Conservation (phyloP, 495 filamentous ascomycete species). For the Bombardia bombarda region DNA sequence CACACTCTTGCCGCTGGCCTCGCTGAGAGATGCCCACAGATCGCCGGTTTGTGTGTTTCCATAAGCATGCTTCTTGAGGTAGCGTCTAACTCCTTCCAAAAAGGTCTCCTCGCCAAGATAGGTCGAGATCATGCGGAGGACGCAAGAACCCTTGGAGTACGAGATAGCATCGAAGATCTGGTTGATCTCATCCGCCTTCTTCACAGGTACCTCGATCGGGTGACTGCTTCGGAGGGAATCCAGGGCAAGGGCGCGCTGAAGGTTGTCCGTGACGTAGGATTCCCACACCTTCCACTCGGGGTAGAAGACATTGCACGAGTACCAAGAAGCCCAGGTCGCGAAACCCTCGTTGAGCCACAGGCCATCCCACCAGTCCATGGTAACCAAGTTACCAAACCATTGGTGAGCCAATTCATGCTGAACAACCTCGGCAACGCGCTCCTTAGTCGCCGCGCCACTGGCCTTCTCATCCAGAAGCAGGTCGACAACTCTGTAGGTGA, state of each 20-base stretch:
- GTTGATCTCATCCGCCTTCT: conserved; percentile 90
- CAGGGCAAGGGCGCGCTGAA: conserved; percentile 78
- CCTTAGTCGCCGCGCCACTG: conserved; percentile 83
- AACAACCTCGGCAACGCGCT: conserved; percentile 88
- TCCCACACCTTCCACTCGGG: conserved; percentile 99
- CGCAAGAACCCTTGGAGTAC: conserved; percentile 93
- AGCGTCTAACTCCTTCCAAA: conserved; percentile 83
- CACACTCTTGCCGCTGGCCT: conserved; percentile 87
- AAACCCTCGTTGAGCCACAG: conserved; percentile 98
- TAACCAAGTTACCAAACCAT: conserved; percentile 98
- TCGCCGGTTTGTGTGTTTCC: conserved; percentile 78
- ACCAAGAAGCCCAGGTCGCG: conserved; percentile 76
- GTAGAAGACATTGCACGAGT: conserved; percentile 78
- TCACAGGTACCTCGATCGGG: conserved; percentile 94
- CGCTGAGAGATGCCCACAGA: conserved; percentile 80
- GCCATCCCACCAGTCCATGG: conserved; percentile 99
- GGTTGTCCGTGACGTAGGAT: conserved; percentile 81
- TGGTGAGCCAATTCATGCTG: conserved; percentile 98
- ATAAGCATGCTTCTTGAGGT: conserved; percentile 93
- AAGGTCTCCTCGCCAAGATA: conserved; percentile 90
- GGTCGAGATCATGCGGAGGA: conserved; percentile 94
- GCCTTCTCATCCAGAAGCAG: conserved; percentile 86
- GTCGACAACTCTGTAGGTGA: conserved; percentile 92
- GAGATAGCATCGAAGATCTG: conserved; percentile 99
- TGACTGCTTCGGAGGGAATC: conserved; percentile 93